Base-by-base conservation (phyloP, 176 grass and related monocot genomes). In the Raddia guianensis region DNA sequence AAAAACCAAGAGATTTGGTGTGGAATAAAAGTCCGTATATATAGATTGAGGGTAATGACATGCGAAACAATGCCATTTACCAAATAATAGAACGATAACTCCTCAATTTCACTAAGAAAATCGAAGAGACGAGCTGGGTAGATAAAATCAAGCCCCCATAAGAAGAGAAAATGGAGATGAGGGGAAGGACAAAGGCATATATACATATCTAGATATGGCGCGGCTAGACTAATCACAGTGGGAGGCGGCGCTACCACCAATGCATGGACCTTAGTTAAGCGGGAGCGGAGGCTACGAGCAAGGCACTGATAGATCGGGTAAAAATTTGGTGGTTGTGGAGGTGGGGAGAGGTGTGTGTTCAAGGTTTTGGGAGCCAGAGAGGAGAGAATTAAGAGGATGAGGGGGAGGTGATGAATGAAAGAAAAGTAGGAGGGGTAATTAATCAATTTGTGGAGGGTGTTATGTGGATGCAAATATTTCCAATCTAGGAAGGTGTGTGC, bases 341-440 rank as follows among this genome's bases (percentile, higher is more conserved):
- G 76, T n/a, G 70, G 73, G 79, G 77, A 79, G 83, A 86, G 73
- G 63, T 12, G 42, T 27, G 33, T 35, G 55, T 56, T 84, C 87
- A 91, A 85, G 85, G 89, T 87, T 91, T 85, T 71, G 18, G 49
- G 83, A 58, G 71, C 34, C 32, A 12, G 42, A 43, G n/a, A 45
- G 49, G 40, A 32, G 70, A 60, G 21, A 27, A 27, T 27, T 27
- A 27, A 76, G 34, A 52, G 77, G 51, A 68, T 53, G 52, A 50
- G 43, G 55, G 44, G 76, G 34, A 34, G 48, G 56, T 53, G 72
- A 65, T 12, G 59, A 7, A 60, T 48, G 70, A 85, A 12, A 75
- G 67, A 83, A 83, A 83, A 71, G 71, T 53, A 16, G 49, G n/a
- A 14, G 33, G 66, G 33, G 44, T 43, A 27, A 27, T 27, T 72